phyloP scores from a whole-genome alignment of 202 grass and related monocot species.

The Dendrocalamus latiflorus region DNA sequence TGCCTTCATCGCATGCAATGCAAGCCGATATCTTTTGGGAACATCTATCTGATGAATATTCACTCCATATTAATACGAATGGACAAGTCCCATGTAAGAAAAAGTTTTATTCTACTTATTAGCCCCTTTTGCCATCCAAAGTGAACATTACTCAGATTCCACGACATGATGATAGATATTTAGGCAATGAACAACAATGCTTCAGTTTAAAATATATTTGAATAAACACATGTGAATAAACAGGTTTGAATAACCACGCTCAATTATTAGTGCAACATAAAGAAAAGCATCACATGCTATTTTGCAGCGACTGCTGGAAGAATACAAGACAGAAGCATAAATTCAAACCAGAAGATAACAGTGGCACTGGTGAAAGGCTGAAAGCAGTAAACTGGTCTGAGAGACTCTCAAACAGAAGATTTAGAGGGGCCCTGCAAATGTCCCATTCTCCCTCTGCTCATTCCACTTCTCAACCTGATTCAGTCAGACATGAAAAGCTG shows the following conservation, averaged over 20 bases:
- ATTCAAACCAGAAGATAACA: constrained; percentile 10
- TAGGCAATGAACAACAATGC: background rate
- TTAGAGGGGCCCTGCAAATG: constrained; percentile 72
- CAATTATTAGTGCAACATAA: constrained; percentile 28
- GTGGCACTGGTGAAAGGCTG: background rate
- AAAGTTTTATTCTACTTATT: background rate
- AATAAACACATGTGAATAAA: background rate
- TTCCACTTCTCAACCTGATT: constrained; percentile 88
- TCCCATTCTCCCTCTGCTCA: constrained; percentile 76
- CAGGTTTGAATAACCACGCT: constrained; percentile 15
- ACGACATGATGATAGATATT: background rate
- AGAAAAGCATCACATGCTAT: constrained; percentile 16
- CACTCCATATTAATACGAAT: background rate
- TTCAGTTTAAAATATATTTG: background rate
- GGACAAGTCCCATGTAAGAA: background rate
- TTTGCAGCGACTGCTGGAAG: background rate
- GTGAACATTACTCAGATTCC: background rate
- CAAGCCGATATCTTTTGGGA: background rate
- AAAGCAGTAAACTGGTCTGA: background rate
- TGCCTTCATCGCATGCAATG: background rate
- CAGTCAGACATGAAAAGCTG: background rate
- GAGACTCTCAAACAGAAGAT: constrained; percentile 23
- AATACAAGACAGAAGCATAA: constrained; percentile 13
- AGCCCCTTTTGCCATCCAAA: background rate
- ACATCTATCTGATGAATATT: background rate